phyloP scores from a whole-genome alignment of 768 basidiomycete genomes.

The Kwoniella dejecticola region DNA sequence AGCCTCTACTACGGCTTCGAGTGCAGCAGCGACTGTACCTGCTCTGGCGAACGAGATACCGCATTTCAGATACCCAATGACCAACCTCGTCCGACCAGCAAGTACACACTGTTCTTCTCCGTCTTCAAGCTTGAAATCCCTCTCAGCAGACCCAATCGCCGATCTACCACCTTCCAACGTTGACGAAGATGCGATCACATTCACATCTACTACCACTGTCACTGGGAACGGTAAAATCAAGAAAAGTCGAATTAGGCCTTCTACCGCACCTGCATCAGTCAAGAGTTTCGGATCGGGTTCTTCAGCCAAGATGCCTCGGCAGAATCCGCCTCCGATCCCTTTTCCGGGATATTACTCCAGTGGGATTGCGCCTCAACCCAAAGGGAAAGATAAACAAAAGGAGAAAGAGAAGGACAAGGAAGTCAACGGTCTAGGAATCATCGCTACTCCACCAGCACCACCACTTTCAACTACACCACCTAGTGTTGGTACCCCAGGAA shows the following conservation, averaged over 20 bases:
- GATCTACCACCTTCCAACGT: not conserved
- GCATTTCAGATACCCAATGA: slow-evolving; percentile 47
- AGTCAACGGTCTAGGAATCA: not conserved
- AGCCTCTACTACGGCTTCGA: slow-evolving; percentile 6
- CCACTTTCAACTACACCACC: not conserved
- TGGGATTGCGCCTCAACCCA: too few species aligned
- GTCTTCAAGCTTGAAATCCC: not conserved
- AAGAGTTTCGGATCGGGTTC: too few species aligned
- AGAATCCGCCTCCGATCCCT: too few species aligned
- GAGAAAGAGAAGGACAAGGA: too few species aligned
- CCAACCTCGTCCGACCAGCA: slow-evolving; percentile 12
- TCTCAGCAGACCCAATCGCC: not conserved
- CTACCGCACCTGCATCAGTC: too few species aligned
- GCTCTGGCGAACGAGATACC: slow-evolving; percentile 16
- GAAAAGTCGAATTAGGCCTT: too few species aligned
- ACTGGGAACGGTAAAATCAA: too few species aligned
- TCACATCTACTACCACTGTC: too few species aligned
- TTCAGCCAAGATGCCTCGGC: too few species aligned
- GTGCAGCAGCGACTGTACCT: not conserved
- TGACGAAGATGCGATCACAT: not conserved
- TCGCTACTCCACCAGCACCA: not conserved
- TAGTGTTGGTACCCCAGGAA: not conserved
- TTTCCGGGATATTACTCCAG: too few species aligned
- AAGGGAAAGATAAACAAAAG: too few species aligned
- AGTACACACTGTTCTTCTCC: slow-evolving; percentile 6